Evolutionary conservation across 1,284 basidiomycete genomes (phyloP).

Genomic region (Mycosarcoma maydis): DNA sequence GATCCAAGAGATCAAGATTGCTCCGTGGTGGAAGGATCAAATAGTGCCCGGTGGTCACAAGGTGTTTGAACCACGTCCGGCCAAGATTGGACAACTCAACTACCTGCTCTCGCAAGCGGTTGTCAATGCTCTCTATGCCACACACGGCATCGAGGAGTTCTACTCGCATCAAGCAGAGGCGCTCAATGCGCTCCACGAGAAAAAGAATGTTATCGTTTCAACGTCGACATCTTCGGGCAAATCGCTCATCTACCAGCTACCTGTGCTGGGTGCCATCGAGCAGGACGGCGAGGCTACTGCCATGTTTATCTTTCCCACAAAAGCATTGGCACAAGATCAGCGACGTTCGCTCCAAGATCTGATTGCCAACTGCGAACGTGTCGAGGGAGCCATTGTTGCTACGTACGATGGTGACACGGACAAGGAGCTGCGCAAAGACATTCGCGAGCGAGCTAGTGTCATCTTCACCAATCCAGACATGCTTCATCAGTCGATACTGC

Average conservation of each 20-base stretch:
- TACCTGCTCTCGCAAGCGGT: constrained; percentile 69
- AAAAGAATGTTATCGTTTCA: constrained; percentile 83
- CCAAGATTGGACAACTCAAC: constrained; percentile 47
- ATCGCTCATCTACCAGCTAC: constrained; percentile 81
- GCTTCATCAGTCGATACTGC: constrained; percentile 84
- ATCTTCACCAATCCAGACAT: constrained; percentile 76
- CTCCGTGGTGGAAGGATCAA: constrained; percentile 64
- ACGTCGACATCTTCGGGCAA: constrained; percentile 92
- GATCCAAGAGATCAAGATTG: constrained; percentile 54
- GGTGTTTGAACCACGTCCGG: constrained; percentile 50
- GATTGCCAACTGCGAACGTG: constrained; percentile 73
- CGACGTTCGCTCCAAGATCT: constrained; percentile 69
- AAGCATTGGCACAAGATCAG: constrained; percentile 92
- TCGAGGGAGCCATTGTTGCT: constrained; percentile 75
- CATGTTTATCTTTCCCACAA: constrained; percentile 89
- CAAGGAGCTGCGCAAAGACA: constrained; percentile 70
- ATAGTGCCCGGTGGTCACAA: constrained; percentile 63
- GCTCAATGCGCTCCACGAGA: constrained; percentile 75
- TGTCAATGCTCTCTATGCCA: constrained; percentile 72
- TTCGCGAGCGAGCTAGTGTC: constrained; percentile 67
- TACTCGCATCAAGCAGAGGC: constrained; percentile 84
- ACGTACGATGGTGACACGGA: constrained; percentile 92
- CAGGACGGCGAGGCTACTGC: constrained; percentile 75
- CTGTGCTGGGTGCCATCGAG: constrained; percentile 77
- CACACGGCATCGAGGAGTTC: constrained; percentile 75